These are phyloP conservation scores for Astrothelium macrocarpum DNA, from an alignment of 495 filamentous ascomycete genomes.

Conservation along the genomic window DNA sequence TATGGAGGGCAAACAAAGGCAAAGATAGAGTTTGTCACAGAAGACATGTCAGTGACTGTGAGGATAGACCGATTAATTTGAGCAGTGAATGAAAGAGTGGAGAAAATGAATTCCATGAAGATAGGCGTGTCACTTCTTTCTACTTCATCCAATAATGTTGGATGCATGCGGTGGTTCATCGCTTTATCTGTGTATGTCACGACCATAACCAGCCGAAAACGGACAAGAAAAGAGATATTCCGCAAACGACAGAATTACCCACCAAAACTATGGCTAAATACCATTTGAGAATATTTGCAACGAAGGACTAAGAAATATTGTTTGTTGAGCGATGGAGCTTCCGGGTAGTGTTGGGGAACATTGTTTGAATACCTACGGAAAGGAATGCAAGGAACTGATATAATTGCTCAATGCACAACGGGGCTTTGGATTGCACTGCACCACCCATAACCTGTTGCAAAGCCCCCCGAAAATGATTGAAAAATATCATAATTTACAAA, in stretches of 20 bases:
- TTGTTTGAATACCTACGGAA: too few relatives aligned
- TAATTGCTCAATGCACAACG: background rate
- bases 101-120: background rate
- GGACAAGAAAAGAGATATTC: background rate
- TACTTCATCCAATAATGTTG: background rate
- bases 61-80: background rate
- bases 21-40: background rate
- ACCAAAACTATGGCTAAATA: too few relatives aligned
- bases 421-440: background rate
- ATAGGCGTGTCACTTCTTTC: background rate
- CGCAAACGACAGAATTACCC: background rate
- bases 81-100: background rate
- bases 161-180: background rate
- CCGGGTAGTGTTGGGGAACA: too few relatives aligned
- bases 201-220: background rate
- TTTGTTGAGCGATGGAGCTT: background rate
- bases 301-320: too few relatives aligned
- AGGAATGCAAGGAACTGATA: background rate
- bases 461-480: background rate
- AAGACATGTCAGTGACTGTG: background rate
- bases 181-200: background rate
- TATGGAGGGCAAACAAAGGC: background rate
- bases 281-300: too few relatives aligned
- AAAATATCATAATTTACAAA: background rate
- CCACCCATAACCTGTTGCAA: background rate